Conservation (phyloP, 331 rosid species). For the Malus hybrid region DNA sequence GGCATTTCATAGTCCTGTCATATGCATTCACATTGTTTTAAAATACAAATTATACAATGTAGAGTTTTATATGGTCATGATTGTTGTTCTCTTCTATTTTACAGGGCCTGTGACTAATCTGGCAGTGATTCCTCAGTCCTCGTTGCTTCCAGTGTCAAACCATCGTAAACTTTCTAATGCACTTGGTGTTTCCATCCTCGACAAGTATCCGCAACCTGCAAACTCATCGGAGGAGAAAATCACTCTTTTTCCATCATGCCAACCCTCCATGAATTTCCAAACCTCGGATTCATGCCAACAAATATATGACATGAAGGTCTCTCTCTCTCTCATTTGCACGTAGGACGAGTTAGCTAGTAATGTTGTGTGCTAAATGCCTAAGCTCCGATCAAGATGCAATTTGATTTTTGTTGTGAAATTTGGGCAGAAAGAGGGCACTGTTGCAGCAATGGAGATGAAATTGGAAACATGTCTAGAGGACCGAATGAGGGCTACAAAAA, state of each 20-base stretch:
- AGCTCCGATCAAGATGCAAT: neutral
- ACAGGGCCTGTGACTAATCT: slow-evolving; percentile 60
- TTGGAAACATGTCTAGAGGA: slow-evolving; percentile 34
- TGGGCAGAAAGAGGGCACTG: slow-evolving; percentile 32
- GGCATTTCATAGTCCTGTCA: neutral
- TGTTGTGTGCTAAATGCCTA: neutral
- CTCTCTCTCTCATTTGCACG: neutral
- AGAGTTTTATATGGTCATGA: neutral
- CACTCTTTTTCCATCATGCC: slow-evolving; percentile 25
- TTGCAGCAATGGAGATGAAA: slow-evolving; percentile 44
- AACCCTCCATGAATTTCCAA: neutral
- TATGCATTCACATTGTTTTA: neutral
- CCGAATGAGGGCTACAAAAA: slow-evolving; percentile 43
- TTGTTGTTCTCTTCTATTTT: slow-evolving; percentile 5
- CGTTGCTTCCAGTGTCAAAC: slow-evolving; percentile 23
- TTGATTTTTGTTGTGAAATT: neutral
- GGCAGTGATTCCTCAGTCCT: slow-evolving; percentile 36
- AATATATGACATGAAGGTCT: slow-evolving; percentile 31
- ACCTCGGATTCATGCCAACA: slow-evolving; percentile 10
- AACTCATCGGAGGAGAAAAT: slow-evolving; percentile 15
- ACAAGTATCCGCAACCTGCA: slow-evolving; percentile 37
- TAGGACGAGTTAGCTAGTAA: neutral
- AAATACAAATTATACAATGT: neutral
- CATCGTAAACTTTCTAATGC: slow-evolving; percentile 18
- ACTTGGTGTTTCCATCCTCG: slow-evolving; percentile 35